These are phyloP conservation scores for Pichia sp. DNA, from an alignment of 1,139 yeast genomes.

Conservation along the genomic window DNA sequence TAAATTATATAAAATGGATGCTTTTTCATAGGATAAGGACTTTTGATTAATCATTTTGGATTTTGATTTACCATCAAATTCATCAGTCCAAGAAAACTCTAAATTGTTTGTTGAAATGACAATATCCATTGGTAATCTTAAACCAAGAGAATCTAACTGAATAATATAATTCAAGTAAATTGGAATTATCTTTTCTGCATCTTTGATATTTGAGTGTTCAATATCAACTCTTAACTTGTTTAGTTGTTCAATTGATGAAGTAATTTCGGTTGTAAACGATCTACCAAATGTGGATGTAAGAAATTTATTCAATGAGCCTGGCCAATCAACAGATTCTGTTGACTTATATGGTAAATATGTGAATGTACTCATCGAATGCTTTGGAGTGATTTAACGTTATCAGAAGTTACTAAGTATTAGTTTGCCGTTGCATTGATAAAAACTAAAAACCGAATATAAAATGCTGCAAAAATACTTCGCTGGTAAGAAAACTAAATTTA, in stretches of 20 bases:
- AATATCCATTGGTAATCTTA: slow-evolving; percentile 57
- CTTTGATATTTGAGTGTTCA: slow-evolving; percentile 48
- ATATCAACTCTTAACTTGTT: slow-evolving; percentile 59
- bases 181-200: slow-evolving; percentile 34
- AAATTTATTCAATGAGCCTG: slow-evolving; percentile 52
- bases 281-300: slow-evolving; percentile 60
- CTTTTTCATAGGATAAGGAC: slow-evolving; percentile 84
- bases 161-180: slow-evolving; percentile 69
- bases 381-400: not conserved
- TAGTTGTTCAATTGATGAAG: slow-evolving; percentile 49
- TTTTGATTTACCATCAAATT: slow-evolving; percentile 43
- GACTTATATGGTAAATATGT: slow-evolving; percentile 44
- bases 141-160: slow-evolving; percentile 71
- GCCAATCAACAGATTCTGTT: slow-evolving; percentile 62
- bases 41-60: slow-evolving; percentile 44
- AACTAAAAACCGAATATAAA: too few species aligned
- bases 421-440: not conserved
- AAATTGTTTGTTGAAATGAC: slow-evolving; percentile 25
- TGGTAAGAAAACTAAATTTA: too few species aligned
- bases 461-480: not conserved
- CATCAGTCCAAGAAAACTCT: slow-evolving; percentile 77
- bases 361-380: slow-evolving; percentile 20
- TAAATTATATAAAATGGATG: slow-evolving; percentile 70
- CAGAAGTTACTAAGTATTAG: not conserved
- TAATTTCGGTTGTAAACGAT: slow-evolving; percentile 39